These are phyloP conservation scores for Trichosporon ovoides DNA, from an alignment of 1,284 basidiomycete genomes.

Conservation along the genomic window DNA sequence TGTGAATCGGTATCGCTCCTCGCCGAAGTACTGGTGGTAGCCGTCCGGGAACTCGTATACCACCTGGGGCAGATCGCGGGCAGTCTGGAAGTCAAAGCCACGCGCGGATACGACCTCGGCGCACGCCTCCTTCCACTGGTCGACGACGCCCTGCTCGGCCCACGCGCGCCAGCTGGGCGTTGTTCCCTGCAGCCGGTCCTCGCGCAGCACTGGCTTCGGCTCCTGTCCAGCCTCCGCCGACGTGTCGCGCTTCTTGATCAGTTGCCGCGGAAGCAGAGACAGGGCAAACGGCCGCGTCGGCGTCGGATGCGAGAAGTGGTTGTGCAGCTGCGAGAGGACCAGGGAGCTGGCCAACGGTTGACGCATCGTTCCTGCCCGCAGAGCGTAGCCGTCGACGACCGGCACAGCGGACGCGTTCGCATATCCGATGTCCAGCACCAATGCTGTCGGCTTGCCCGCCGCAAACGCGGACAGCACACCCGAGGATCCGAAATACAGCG, in stretches of 20 bases:
- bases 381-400: conserved; percentile 94
- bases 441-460: conserved; percentile 88
- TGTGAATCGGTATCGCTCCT: conserved; percentile 75
- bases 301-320: conserved; percentile 34
- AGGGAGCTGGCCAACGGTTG: conserved; percentile 46
- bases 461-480: conserved; percentile 97
- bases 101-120: conserved; percentile 59
- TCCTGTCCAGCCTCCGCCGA: conserved; percentile 60
- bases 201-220: conserved; percentile 63
- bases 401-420: conserved; percentile 85
- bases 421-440: conserved; percentile 91
- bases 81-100: conserved; percentile 38
- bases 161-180: conserved; percentile 74
- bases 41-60: conserved; percentile 94
- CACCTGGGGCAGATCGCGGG: conserved; percentile 32
- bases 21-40: conserved; percentile 76
- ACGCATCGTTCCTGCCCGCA: conserved; percentile 64
- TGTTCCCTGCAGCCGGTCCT: conserved; percentile 67
- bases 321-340: conserved; percentile 44
- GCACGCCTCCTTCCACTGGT: conserved; percentile 88
- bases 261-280: conserved; percentile 64
- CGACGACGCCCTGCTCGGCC: conserved; percentile 79
- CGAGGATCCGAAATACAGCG: conserved; percentile 94
- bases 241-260: conserved; percentile 68
- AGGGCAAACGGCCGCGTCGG: conserved; percentile 35